Evolutionary conservation across 2,329 filamentous ascomycete species (phyloP).

Genomic region (Balansia obtecta): DNA sequence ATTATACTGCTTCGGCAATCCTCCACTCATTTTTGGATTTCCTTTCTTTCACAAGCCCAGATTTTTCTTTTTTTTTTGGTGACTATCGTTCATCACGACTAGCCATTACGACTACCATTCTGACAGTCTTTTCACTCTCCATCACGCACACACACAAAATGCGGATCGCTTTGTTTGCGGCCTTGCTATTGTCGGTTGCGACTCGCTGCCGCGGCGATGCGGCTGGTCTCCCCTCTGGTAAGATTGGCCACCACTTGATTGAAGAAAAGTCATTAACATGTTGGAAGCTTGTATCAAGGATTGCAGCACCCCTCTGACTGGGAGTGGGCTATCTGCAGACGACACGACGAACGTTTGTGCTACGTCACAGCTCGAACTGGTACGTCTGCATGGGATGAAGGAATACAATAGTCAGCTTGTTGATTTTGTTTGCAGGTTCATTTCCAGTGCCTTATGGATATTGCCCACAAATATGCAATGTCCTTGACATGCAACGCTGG

Average conservation of each 20-base stretch:
- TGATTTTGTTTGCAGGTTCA: slow-evolving; percentile 15
- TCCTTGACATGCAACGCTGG: slow-evolving; percentile 18
- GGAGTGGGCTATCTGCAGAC: slow-evolving; percentile 6
- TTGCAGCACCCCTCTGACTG: slow-evolving; percentile 10
- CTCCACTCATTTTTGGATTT: slow-evolving; percentile 21
- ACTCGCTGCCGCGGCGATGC: slow-evolving; percentile 2
- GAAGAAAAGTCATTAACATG: background rate
- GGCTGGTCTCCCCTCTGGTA: background rate
- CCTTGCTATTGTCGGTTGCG: slow-evolving; percentile 9
- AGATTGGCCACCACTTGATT: background rate
- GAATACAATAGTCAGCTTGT: background rate
- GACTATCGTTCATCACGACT: slow-evolving; percentile 19
- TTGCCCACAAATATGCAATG: slow-evolving; percentile 14
- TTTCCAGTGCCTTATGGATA: slow-evolving; percentile 18
- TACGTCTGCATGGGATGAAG: background rate
- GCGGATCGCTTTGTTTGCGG: slow-evolving; percentile 9
- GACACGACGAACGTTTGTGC: slow-evolving; percentile 10
- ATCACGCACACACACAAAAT: slow-evolving; percentile 10
- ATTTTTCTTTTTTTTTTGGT: slow-evolving; percentile 19
- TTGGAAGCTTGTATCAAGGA: slow-evolving; percentile 11
- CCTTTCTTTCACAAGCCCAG: slow-evolving; percentile 8
- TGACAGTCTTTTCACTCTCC: slow-evolving; percentile 8
- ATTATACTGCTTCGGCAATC: slow-evolving; percentile 12
- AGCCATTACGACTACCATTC: slow-evolving; percentile 10
- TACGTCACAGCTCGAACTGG: slow-evolving; percentile 5